phyloP scores from a whole-genome alignment of 306 rosid genomes.

The Boehmeria nivea region DNA sequence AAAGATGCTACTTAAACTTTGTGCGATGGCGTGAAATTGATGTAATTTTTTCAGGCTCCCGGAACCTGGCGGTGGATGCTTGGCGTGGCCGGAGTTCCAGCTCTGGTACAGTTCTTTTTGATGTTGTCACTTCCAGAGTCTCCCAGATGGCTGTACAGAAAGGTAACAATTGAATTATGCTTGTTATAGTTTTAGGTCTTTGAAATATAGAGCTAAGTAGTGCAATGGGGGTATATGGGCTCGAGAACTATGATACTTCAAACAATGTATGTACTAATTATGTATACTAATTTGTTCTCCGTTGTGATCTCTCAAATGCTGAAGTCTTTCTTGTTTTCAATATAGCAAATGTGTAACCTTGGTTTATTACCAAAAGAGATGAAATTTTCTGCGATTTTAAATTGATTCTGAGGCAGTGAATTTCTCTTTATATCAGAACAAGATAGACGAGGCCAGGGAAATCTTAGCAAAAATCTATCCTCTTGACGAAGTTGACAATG shows the following conservation, averaged over 20 bases:
- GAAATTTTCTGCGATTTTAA: background rate
- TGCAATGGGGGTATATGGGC: too few species aligned
- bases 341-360: too few species aligned
- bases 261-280: too few species aligned
- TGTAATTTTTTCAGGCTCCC: constrained; percentile 41
- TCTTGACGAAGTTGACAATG: constrained; percentile 47
- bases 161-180: constrained; percentile 29
- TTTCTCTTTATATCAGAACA: constrained; percentile 32
- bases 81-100: constrained; percentile 72
- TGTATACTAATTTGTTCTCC: too few species aligned
- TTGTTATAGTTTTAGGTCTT: background rate
- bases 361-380: too few species aligned
- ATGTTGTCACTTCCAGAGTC: constrained; percentile 83
- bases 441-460: constrained; percentile 47
- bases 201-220: too few species aligned
- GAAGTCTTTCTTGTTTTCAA: too few species aligned
- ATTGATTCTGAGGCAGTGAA: background rate
- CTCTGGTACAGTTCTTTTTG: constrained; percentile 53
- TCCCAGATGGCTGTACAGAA: constrained; percentile 79
- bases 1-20: background rate
- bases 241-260: too few species aligned
- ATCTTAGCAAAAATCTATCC: constrained; percentile 48
- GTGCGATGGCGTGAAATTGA: too few species aligned
- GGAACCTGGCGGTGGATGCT: constrained; percentile 95
- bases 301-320: too few species aligned